Percentiles rank a stretch among this genome's conserved stretches.
phyloP scores from a whole-genome alignment of 1,139 yeast genomes.

The Meyerozyma smithsonii region DNA sequence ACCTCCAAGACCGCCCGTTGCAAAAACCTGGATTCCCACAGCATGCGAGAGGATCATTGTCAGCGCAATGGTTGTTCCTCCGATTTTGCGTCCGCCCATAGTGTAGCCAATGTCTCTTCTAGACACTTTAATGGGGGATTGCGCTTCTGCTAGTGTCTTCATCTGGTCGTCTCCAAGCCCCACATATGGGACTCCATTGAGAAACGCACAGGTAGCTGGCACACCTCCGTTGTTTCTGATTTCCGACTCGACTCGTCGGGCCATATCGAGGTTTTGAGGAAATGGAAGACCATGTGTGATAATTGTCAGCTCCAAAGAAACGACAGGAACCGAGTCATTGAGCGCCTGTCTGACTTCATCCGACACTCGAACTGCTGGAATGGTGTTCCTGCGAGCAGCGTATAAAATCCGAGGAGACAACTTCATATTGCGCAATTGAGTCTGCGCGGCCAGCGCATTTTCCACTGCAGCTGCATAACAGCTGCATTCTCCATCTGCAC shows the following conservation, averaged over 20 bases:
- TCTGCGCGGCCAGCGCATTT: background rate
- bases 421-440: background rate
- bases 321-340: slow-evolving; percentile 52
- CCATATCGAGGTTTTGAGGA: slow-evolving; percentile 75
- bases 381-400: background rate
- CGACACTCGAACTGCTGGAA: slow-evolving; percentile 23
- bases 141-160: slow-evolving; percentile 42
- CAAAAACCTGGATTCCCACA: slow-evolving; percentile 82
- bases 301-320: slow-evolving; percentile 81
- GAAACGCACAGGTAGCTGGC: slow-evolving; percentile 84
- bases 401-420: background rate
- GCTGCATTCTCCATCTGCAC: too few species aligned
- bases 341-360: slow-evolving; percentile 64
- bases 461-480: background rate
- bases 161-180: slow-evolving; percentile 54
- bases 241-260: slow-evolving; percentile 56
- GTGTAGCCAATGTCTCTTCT: slow-evolving; percentile 77
- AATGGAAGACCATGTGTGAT: slow-evolving; percentile 87
- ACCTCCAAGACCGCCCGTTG: slow-evolving; percentile 94
- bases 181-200: slow-evolving; percentile 66
- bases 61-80: slow-evolving; percentile 89
- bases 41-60: slow-evolving; percentile 76
- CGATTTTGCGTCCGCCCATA: slow-evolving; percentile 57
- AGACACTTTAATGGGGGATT: slow-evolving; percentile 56
- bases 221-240: slow-evolving; percentile 63